phyloP scores from a whole-genome alignment of 345 rosid species.

The Aquilaria sinensis region DNA sequence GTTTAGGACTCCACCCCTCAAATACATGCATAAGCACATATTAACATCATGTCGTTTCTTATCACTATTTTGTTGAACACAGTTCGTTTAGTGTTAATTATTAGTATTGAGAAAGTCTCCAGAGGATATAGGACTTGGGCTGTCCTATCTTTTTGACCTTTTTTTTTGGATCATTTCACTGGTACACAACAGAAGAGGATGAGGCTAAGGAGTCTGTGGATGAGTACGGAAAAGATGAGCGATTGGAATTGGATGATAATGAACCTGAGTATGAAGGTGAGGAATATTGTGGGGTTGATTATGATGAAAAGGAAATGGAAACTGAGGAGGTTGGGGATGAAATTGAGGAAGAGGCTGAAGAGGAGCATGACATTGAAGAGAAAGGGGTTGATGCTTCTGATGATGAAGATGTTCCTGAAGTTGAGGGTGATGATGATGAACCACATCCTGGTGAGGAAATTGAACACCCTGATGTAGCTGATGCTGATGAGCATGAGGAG shows the following conservation, averaged over 20 bases:
- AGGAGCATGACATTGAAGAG: conserved; percentile 48
- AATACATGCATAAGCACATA: too few relatives aligned
- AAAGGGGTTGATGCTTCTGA: conserved; percentile 62
- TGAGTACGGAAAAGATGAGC: conserved; percentile 68
- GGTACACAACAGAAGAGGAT: conserved; percentile 55
- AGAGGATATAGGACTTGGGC: too few relatives aligned
- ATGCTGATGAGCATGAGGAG: conserved; percentile 50
- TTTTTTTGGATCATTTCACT: not conserved
- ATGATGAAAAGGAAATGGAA: conserved; percentile 76
- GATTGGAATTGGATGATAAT: conserved; percentile 77
- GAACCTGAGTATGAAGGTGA: conserved; percentile 67
- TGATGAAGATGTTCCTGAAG: conserved; percentile 63
- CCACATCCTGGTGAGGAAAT: conserved; percentile 38
- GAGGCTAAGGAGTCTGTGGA: conserved; percentile 56
- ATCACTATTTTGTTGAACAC: too few relatives aligned
- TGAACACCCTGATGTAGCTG: conserved; percentile 39
- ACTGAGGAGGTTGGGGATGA: conserved; percentile 41
- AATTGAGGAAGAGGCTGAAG: conserved; percentile 58
- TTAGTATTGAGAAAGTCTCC: too few relatives aligned
- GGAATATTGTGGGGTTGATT: conserved; percentile 49
- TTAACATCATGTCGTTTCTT: too few relatives aligned
- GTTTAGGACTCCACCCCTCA: too few relatives aligned
- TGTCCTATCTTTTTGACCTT: not conserved
- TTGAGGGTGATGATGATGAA: conserved; percentile 51
- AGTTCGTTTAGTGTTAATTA: too few relatives aligned